Percentiles rank a stretch among this genome's conserved stretches.
phyloP scores from a whole-genome alignment of 805 yeast species.

The Schwanniomyces polymorphus region DNA sequence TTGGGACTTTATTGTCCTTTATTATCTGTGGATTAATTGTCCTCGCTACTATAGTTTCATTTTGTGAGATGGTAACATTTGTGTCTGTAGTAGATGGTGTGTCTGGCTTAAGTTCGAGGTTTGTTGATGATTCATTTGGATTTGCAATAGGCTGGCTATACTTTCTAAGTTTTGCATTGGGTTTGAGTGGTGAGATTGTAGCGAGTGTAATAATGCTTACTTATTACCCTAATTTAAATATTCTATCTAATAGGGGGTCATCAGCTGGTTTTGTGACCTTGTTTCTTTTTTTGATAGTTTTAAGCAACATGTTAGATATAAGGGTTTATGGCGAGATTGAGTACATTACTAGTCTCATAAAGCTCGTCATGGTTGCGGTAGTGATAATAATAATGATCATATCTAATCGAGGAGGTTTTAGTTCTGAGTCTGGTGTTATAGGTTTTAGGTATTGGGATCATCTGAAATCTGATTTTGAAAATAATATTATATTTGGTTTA shows the following conservation, averaged over 20 bases:
- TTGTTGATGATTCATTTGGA: conserved; percentile 77
- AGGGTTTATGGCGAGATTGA: conserved; percentile 75
- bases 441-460: conserved; percentile 75
- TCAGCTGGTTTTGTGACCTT: conserved; percentile 66
- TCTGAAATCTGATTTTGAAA: conserved; percentile 46
- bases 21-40: conserved; percentile 64
- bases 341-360: conserved; percentile 58
- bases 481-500: conserved; percentile 60
- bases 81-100: conserved; percentile 80
- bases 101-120: conserved; percentile 70
- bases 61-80: conserved; percentile 80
- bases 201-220: conserved; percentile 78
- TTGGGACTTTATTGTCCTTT: conserved; percentile 73
- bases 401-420: conserved; percentile 59
- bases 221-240: conserved; percentile 58
- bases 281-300: conserved; percentile 44
- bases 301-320: conserved; percentile 65
- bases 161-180: conserved; percentile 70
- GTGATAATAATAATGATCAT: conserved; percentile 66
- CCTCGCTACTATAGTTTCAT: conserved; percentile 66
- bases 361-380: conserved; percentile 50
- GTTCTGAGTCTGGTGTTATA: conserved; percentile 33
- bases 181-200: conserved; percentile 76
- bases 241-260: conserved; percentile 46
- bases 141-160: conserved; percentile 73